Conservation (phyloP, 495 filamentous ascomycete genomes). For the Tuber borchii region DNA sequence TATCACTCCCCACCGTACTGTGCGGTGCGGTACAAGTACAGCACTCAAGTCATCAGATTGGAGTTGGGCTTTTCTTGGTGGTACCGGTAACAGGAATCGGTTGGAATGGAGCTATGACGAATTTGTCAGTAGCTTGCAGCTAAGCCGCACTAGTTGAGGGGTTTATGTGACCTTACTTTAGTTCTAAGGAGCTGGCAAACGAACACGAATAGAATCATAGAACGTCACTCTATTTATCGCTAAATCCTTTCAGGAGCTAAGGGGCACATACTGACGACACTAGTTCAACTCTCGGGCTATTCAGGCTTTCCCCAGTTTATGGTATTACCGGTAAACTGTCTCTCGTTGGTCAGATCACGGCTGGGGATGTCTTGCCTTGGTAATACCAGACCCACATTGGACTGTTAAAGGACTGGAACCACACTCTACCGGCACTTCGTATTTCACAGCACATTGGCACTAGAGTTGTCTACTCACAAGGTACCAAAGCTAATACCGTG, state of each 20-base stretch:
- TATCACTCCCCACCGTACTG: neutral
- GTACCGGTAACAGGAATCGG: neutral
- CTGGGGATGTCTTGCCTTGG: neutral
- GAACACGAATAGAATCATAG: neutral
- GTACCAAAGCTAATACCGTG: no score
- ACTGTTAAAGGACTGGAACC: no score
- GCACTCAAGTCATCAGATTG: neutral
- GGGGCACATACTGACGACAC: neutral
- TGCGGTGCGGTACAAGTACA: no score
- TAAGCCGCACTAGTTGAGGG: neutral
- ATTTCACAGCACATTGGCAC: no score
- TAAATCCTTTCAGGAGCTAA: neutral
- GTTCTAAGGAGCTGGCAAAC: neutral
- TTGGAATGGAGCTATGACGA: neutral
- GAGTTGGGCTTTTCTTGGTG: neutral
- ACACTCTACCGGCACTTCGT: no score
- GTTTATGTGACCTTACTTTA: neutral
- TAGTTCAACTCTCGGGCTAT: neutral
- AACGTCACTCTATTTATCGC: neutral
- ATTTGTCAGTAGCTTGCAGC: neutral
- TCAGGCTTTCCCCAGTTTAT: neutral
- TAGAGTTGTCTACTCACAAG: no score
- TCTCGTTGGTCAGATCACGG: neutral
- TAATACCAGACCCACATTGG: neutral
- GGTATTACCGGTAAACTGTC: neutral